Base-by-base conservation (phyloP, 2,329 filamentous ascomycete genomes). In the Monosporascus sp. region DNA sequence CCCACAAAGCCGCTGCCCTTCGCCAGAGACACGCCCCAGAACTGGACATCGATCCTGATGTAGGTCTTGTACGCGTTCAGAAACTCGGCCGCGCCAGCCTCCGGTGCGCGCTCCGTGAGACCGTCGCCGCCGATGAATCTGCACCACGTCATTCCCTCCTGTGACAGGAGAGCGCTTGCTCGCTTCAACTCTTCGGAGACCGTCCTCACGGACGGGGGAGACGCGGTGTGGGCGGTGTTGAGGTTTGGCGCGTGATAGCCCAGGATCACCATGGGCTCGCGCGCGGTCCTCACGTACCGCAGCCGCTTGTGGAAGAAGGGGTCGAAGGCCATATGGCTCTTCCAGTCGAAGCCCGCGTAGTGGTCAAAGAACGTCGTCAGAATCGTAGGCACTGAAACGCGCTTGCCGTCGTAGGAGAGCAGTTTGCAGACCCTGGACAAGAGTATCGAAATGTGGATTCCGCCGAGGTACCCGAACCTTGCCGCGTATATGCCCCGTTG, bases 401-500 rank as follows among this genome's bases (percentile, higher is more conserved):
- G 50, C 18, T 66, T 65, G 8, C 60, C 61, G 9, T 72, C 56
- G 4, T 68, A 66, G 27, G 72, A 68, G 5, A 83, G 63, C 22
- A 78, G 64, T 64, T 88, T 88, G 66, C 77, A 79, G 1, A 88
- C 69, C 17, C 80, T 77, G 0, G 80, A 75, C 8, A 89, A 71
- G 62, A 89, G 72, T 22, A 87, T 68, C 0, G 81, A 78, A 50
- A 89, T 80, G 58, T 88, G 84, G 20, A 87, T 80, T 3, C 84
- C 84, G 6, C 82, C 79, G 0, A 89, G 72, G 55, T 82, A 85
- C 0, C 85, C 85, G 59, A 87, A 87, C 47, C 77, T 81, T 1
- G 83, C 77, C 0, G 82, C 78, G 64, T 88, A 88, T 17, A 89
- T 72, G 1, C 85, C 85, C 6, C 81, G 76, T 11, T 75, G 69